Base-by-base conservation (phyloP, 371 early-diverging fungal species). In the Mucor ambiguus region DNA sequence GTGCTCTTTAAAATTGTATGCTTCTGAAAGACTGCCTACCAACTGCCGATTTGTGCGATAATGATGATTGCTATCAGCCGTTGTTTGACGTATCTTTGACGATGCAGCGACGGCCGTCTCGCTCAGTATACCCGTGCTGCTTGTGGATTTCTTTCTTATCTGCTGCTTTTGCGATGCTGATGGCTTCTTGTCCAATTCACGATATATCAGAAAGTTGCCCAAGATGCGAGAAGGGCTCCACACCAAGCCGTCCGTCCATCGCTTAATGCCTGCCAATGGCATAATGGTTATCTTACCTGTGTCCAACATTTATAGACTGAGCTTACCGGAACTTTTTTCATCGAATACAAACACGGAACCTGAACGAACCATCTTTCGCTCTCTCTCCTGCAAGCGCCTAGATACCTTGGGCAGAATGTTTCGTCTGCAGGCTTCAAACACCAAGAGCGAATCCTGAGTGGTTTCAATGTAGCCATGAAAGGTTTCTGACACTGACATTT, bases 181-280 rank as follows among this genome's bases (percentile, higher is more conserved):
- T 85, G 83, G 38, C 83, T 83, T 69, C 90, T 56, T 56, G 26
- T 56, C 91, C 3, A 90, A 70, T 68, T 93, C 92, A 46, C 90
- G 89, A 73, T 93, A 92, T 58, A 91, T 86, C 44, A 92, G 67
- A 69, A 92, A 93, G 73, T 89, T 89, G 37, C 93, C 93, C 24
- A 89, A 79, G 4, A 92, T 89, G 35, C 95, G 87, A 30, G 92
- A 92, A 6, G 95, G 93, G 22, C 92, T 91, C 95, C 95, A 94
- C n/a, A 87, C 85, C 29, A 87, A 81, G 14, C 95, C 94, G 72
- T 95, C 95, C 1, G 96, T 95, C 96, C 96, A 95, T 41, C 95
- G 81, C 65, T 91, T 91, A 73, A 95, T 79, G 18, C 95, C 92
- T 93, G 9, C 73, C 18, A 26, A 14, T 28, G n/a, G n/a, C 18